These are phyloP conservation scores for Rhizopogon vulgaris DNA, from an alignment of 768 basidiomycete genomes.

Conservation along the genomic window DNA sequence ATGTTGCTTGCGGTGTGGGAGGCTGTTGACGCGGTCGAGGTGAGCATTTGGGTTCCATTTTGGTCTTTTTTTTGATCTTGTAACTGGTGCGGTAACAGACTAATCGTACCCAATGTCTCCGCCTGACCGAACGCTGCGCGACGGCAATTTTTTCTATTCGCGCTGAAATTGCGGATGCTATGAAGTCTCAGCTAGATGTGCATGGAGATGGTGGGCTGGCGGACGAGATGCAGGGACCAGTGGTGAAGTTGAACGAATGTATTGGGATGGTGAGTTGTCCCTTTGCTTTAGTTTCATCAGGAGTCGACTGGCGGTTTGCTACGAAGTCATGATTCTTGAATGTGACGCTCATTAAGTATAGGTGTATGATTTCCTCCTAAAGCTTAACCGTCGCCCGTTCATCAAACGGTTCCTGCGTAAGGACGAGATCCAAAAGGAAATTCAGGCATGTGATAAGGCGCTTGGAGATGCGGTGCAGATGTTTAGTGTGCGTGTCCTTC, in stretches of 20 bases:
- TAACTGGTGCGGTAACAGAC: constrained; percentile 32
- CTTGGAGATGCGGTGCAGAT: constrained; percentile 49
- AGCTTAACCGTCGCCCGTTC: constrained; percentile 62
- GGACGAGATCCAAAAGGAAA: constrained; percentile 55
- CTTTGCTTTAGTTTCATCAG: not conserved
- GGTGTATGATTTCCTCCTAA: constrained; percentile 50
- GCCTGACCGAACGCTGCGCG: constrained; percentile 69
- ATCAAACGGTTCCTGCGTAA: constrained; percentile 73
- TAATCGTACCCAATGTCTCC: constrained; percentile 62
- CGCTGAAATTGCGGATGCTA: constrained; percentile 52
- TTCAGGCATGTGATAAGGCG: constrained; percentile 44
- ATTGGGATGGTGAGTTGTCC: constrained; percentile 40
- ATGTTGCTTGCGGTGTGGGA: constrained; percentile 64
- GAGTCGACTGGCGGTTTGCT: no score
- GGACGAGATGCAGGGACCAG: constrained; percentile 43
- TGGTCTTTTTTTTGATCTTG: not conserved
- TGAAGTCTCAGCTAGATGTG: not conserved
- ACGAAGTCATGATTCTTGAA: no score
- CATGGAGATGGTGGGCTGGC: constrained; percentile 29
- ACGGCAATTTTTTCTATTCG: constrained; percentile 59
- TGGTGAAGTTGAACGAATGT: constrained; percentile 33
- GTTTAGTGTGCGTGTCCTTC: constrained; percentile 39
- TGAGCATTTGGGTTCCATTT: constrained; percentile 25
- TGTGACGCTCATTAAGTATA: constrained; percentile 8
- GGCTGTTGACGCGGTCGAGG: constrained; percentile 52